Evolutionary conservation across 108 stramenopile genomes (phyloP).

Genomic region (Nitzschia inconspicua): DNA sequence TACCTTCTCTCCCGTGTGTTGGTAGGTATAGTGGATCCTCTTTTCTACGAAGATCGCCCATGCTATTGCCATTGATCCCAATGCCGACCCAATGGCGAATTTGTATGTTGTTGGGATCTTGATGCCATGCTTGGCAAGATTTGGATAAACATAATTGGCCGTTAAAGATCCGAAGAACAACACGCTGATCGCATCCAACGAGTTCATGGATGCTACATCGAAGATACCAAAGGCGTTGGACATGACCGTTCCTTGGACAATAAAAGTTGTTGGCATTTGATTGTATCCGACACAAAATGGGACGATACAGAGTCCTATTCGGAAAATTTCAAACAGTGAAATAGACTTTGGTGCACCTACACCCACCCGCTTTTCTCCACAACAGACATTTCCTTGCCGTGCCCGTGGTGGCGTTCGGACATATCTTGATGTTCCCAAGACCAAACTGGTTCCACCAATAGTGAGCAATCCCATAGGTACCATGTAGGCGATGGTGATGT

Average conservation of each 20-base stretch:
- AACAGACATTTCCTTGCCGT: background rate
- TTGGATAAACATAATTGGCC: conserved; percentile 63
- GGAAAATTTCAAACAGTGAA: conserved; percentile 40
- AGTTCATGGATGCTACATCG: conserved; percentile 81
- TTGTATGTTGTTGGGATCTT: conserved; percentile 77
- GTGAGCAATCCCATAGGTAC: conserved; percentile 50
- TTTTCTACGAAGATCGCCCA: conserved; percentile 72
- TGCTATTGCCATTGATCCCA: conserved; percentile 64
- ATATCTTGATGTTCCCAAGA: conserved; percentile 47
- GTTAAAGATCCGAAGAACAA: conserved; percentile 68
- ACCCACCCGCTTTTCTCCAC: conserved; percentile 1
- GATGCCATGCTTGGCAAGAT: conserved; percentile 53
- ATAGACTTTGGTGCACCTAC: conserved; percentile 11
- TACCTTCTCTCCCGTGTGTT: conserved; percentile 47
- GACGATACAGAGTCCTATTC: conserved; percentile 43
- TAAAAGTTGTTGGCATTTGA: conserved; percentile 68
- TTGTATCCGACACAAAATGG: conserved; percentile 76
- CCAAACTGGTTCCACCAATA: conserved; percentile 44
- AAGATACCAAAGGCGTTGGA: conserved; percentile 57
- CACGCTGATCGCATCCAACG: conserved; percentile 70
- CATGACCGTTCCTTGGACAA: conserved; percentile 86
- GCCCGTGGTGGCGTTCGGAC: conserved; percentile 41
- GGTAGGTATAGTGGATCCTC: conserved; percentile 57
- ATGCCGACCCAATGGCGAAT: conserved; percentile 76
- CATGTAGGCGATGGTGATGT: conserved; percentile 61